These are phyloP conservation scores for Cercospora canescens DNA, from an alignment of 2,329 filamentous ascomycete genomes.

Conservation along the genomic window DNA sequence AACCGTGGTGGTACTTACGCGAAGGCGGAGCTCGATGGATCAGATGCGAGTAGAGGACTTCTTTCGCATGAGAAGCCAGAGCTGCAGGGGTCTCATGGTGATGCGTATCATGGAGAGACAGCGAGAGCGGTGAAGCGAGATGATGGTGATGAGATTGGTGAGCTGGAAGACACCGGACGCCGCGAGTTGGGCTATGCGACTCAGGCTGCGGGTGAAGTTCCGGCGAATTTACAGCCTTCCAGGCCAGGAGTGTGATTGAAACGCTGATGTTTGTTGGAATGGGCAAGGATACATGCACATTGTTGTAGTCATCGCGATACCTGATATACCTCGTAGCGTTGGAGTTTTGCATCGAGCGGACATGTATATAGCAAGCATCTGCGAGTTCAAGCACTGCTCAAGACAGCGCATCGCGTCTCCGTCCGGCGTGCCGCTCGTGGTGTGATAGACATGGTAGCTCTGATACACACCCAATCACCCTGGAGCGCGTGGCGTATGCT, in stretches of 20 bases:
- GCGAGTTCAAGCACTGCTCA: not conserved
- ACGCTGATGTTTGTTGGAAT: not conserved
- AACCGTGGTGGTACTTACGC: not conserved
- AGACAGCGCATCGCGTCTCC: not conserved
- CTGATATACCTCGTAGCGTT: too few relatives aligned
- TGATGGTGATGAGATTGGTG: not conserved
- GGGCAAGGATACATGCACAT: too few relatives aligned
- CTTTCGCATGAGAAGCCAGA: conserved; percentile 4
- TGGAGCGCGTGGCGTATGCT: not conserved
- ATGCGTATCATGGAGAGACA: not conserved
- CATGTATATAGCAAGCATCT: not conserved
- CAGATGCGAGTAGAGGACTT: not conserved
- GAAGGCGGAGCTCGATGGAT: conserved; percentile 5
- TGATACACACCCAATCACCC: not conserved
- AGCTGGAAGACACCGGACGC: conserved; percentile 2
- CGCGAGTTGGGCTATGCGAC: conserved; percentile 5
- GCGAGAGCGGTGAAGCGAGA: not conserved
- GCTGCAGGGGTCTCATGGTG: not conserved
- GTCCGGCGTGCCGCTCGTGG: not conserved
- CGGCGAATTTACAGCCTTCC: not conserved
- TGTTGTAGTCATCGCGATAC: too few relatives aligned
- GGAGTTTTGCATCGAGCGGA: not conserved
- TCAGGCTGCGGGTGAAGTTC: not conserved
- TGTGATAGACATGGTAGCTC: not conserved
- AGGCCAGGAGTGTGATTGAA: not conserved